phyloP scores from a whole-genome alignment of 1,139 yeast species.

The Blastobotrys capitulatus region DNA sequence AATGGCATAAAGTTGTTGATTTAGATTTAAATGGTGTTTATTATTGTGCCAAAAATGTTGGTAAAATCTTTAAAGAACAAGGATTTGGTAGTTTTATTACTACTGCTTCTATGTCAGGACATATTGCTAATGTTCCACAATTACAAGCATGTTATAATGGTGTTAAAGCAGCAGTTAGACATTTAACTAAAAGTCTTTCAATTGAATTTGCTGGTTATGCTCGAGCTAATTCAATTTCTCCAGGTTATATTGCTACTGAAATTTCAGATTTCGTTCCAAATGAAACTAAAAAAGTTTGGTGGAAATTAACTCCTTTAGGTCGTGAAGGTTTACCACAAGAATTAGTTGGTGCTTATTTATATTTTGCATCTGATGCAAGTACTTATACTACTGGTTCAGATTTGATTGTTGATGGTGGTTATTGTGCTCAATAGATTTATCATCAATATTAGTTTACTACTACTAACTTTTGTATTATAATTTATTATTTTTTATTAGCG shows the following conservation, averaged over 20 bases:
- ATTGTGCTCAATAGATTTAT: conserved; percentile 35
- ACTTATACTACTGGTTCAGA: conserved; percentile 83
- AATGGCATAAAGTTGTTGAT: conserved; percentile 65
- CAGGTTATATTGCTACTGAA: conserved; percentile 79
- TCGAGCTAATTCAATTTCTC: conserved; percentile 78
- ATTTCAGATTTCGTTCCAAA: conserved; percentile 54
- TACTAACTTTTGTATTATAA: too few relatives aligned
- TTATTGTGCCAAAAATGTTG: conserved; percentile 67
- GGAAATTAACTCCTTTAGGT: conserved; percentile 72
- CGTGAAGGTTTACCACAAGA: conserved; percentile 77
- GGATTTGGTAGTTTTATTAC: conserved; percentile 70
- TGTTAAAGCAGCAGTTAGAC: conserved; percentile 82
- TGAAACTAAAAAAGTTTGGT: conserved; percentile 56
- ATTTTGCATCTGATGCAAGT: conserved; percentile 82
- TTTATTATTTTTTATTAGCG: too few relatives aligned
- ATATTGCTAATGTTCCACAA: conserved; percentile 84
- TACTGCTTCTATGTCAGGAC: conserved; percentile 90
- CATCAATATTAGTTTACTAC: too few relatives aligned
- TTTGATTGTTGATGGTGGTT: conserved; percentile 82
- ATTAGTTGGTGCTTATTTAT: conserved; percentile 80
- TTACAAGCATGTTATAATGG: conserved; percentile 87
- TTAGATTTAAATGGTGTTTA: conserved; percentile 72
- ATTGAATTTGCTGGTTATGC: conserved; percentile 91
- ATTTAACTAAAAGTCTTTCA: conserved; percentile 74
- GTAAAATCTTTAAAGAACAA: conserved; percentile 64